Percentiles rank a stretch among this genome's conserved stretches.
phyloP scores from a whole-genome alignment of 1,284 basidiomycete species.

The Ustilago loliicola region DNA sequence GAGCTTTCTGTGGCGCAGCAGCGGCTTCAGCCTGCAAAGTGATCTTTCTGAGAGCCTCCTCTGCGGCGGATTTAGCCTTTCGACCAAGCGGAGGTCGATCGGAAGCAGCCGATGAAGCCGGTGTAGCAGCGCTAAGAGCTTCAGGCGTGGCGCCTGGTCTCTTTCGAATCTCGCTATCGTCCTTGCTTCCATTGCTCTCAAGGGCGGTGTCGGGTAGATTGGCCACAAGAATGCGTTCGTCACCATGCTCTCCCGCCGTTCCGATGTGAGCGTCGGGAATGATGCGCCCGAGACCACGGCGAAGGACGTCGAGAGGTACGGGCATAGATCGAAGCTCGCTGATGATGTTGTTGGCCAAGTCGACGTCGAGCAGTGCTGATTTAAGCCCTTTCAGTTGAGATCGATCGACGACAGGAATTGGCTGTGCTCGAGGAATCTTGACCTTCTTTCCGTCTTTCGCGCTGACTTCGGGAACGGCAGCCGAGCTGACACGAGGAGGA shows the following conservation, averaged over 20 bases:
- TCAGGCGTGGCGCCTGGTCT: slow-evolving; percentile 20
- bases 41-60: slow-evolving; percentile 50
- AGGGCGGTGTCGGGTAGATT: slow-evolving; percentile 30
- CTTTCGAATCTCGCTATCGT: slow-evolving; percentile 48
- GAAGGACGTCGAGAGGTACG: slow-evolving; percentile 37
- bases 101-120: slow-evolving; percentile 7
- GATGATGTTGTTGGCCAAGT: slow-evolving; percentile 62
- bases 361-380: slow-evolving; percentile 55
- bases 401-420: slow-evolving; percentile 34
- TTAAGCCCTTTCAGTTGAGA: slow-evolving; percentile 59
- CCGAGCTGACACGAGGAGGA: slow-evolving; percentile 26
- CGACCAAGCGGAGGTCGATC: slow-evolving; percentile 21
- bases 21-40: slow-evolving; percentile 23
- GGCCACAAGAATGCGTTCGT: slow-evolving; percentile 40
- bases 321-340: slow-evolving; percentile 58
- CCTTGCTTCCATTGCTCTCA: slow-evolving; percentile 17
- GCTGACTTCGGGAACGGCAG: slow-evolving; percentile 4
- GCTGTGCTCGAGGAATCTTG: slow-evolving; percentile 27
- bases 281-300: slow-evolving; percentile 27
- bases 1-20: slow-evolving; percentile 21
- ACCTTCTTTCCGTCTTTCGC: slow-evolving; percentile 37
- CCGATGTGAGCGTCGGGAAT: slow-evolving; percentile 34
- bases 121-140: slow-evolving; percentile 11
- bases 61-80: slow-evolving; percentile 40
- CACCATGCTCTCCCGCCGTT: slow-evolving; percentile 50